Evolutionary conservation across 192 early-diverging fungal genomes (phyloP).

Genomic region (Blastocladiella britannica): DNA sequence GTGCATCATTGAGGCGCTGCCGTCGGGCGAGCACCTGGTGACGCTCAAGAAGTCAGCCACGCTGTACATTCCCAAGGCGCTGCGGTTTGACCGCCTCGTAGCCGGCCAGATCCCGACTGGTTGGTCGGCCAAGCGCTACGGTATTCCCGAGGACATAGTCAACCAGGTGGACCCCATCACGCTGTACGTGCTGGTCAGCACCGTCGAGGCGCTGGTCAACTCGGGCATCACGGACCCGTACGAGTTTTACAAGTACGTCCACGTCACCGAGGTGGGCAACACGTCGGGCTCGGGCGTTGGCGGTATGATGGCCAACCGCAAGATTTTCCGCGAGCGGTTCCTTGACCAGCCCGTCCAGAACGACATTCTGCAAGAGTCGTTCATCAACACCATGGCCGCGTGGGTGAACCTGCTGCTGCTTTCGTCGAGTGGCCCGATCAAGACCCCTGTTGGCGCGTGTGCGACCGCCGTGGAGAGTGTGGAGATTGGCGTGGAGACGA

Average conservation of each 20-base stretch:
- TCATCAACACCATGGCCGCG: conserved; percentile 86
- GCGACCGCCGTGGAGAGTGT: conserved; percentile 78
- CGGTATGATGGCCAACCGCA: conserved; percentile 54
- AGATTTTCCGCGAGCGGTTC: conserved; percentile 56
- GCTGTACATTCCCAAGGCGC: conserved; percentile 78
- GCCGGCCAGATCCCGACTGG: conserved; percentile 89
- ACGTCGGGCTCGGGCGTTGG: conserved; percentile 74
- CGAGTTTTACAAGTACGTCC: conserved; percentile 90
- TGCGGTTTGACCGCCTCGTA: conserved; percentile 69
- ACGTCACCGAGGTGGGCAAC: conserved; percentile 86
- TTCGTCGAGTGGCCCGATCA: conserved; percentile 80
- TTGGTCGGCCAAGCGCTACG: conserved; percentile 79
- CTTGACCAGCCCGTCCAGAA: conserved; percentile 66
- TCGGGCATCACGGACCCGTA: conserved; percentile 90
- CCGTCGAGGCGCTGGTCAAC: conserved; percentile 73
- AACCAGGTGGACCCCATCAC: conserved; percentile 82
- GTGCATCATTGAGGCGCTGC: not conserved
- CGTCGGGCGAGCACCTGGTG: conserved; percentile 49
- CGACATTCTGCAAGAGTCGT: conserved; percentile 87
- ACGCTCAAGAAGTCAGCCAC: conserved; percentile 68
- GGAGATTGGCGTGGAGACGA: conserved; percentile 77
- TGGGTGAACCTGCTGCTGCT: conserved; percentile 95
- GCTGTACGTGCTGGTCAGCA: conserved; percentile 69
- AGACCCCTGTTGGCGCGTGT: conserved; percentile 81
- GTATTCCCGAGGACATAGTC: conserved; percentile 75